Evolutionary conservation across 108 stramenopile species (phyloP).

Genomic region (Nitzschia sp.): DNA sequence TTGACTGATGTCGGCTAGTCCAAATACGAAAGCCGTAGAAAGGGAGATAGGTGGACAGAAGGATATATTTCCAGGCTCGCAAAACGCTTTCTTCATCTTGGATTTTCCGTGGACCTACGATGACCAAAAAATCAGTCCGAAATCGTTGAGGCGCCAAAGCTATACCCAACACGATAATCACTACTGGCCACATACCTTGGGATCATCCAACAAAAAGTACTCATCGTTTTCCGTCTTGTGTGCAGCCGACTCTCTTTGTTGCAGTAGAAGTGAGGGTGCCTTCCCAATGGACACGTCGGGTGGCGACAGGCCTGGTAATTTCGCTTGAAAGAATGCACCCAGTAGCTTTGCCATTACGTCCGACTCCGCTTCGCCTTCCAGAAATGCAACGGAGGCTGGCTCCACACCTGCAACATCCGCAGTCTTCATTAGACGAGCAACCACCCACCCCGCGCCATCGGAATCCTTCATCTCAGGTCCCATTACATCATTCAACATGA

Average conservation of each 20-base stretch:
- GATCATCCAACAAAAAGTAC: conserved; percentile 84
- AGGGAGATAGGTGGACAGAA: conserved; percentile 89
- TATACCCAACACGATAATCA: too few relatives aligned
- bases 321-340: conserved; percentile 46
- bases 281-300: conserved; percentile 21
- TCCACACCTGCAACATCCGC: conserved; percentile 82
- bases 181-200: conserved; percentile 76
- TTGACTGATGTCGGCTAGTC: conserved; percentile 27
- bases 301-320: conserved; percentile 39
- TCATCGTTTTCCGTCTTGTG: conserved; percentile 86
- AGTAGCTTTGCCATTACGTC: conserved; percentile 37
- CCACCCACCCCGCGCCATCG: conserved; percentile 81
- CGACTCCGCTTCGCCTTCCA: conserved; percentile 24
- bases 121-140: conserved; percentile 1
- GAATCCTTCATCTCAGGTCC: conserved; percentile 78
- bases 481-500: conserved; percentile 85
- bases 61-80: conserved; percentile 90
- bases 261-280: conserved; percentile 45
- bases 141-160: too few relatives aligned
- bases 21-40: conserved; percentile 62
- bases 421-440: conserved; percentile 81
- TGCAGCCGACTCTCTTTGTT: conserved; percentile 65
- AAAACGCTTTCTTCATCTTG: conserved; percentile 99
- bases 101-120: conserved; percentile 89
- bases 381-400: conserved; percentile 63